These are phyloP conservation scores for Gomphus bonarii DNA, from an alignment of 1,284 basidiomycete species.

Conservation along the genomic window DNA sequence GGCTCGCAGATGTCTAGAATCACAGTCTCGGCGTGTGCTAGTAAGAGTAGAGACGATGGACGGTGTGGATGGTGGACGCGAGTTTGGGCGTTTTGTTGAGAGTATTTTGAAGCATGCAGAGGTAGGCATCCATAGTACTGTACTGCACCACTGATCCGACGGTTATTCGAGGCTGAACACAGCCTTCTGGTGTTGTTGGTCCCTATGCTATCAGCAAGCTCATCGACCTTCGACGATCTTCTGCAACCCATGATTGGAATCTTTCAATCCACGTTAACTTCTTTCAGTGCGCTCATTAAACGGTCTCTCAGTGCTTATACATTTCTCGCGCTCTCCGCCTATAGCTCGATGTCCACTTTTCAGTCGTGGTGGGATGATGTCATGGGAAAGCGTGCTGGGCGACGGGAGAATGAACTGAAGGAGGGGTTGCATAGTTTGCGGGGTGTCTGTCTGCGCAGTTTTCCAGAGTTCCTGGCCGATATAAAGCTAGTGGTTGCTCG, in stretches of 20 bases:
- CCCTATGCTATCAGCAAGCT: conserved; percentile 33
- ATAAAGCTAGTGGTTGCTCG: conserved; percentile 42
- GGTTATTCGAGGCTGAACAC: conserved; percentile 35
- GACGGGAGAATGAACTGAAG: conserved; percentile 56
- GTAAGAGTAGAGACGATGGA: conserved; percentile 26
- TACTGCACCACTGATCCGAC: background rate
- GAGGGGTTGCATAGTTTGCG: conserved; percentile 55
- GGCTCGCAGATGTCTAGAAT: conserved; percentile 61
- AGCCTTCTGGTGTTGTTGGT: conserved; percentile 37
- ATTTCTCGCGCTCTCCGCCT: conserved; percentile 67
- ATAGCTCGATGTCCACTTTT: conserved; percentile 40
- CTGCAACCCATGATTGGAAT: conserved; percentile 52
- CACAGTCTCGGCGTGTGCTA: conserved; percentile 52
- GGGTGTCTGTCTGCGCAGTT: conserved; percentile 61
- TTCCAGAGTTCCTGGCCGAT: conserved; percentile 71
- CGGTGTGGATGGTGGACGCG: conserved; percentile 49
- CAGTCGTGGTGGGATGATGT: conserved; percentile 59
- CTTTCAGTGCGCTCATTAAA: conserved; percentile 61
- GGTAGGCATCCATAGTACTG: conserved; percentile 25
- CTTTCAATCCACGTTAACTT: conserved; percentile 50
- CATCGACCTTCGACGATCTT: conserved; percentile 43
- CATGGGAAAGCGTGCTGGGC: conserved; percentile 31
- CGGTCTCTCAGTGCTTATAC: conserved; percentile 67
- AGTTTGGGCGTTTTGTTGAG: conserved; percentile 59
- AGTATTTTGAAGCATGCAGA: conserved; percentile 51